Conservation (phyloP, 164 flowering plant genomes). For the Chimonanthus salicifolius region DNA sequence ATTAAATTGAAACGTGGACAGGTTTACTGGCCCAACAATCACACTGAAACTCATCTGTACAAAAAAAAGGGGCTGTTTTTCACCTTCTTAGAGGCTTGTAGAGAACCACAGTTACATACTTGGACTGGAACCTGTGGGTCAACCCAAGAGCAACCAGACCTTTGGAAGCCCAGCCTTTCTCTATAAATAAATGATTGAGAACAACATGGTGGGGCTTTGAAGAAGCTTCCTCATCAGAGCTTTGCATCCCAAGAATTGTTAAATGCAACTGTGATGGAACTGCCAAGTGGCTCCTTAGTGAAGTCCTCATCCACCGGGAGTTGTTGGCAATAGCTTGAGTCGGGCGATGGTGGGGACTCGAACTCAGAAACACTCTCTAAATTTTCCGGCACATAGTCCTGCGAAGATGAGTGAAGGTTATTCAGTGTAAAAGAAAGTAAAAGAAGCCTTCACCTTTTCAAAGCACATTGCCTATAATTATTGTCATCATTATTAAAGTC, state of each 20-base stretch:
- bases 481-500: too few relatives aligned
- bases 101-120: conserved; percentile 88
- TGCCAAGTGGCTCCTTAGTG: conserved; percentile 61
- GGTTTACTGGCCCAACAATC: background rate
- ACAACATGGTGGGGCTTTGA: conserved; percentile 78
- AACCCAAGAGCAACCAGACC: conserved; percentile 75
- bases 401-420: conserved; percentile 6
- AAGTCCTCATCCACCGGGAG: conserved; percentile 68
- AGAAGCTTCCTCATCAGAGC: conserved; percentile 24
- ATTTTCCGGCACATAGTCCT: conserved; percentile 82
- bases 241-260: conserved; percentile 49
- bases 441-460: background rate
- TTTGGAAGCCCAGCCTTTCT: conserved; percentile 70
- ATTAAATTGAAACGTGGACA: background rate
- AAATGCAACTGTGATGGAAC: conserved; percentile 70
- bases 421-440: background rate
- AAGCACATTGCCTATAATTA: too few relatives aligned
- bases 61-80: background rate
- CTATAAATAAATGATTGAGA: conserved; percentile 84
- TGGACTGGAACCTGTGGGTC: conserved; percentile 76
- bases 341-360: conserved; percentile 79
- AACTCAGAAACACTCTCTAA: conserved; percentile 64
- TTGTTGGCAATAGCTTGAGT: conserved; percentile 55
- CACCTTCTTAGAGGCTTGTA: conserved; percentile 75
- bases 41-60: background rate